Conservation (phyloP, 495 filamentous ascomycete genomes). For the Poronia punctata region DNA sequence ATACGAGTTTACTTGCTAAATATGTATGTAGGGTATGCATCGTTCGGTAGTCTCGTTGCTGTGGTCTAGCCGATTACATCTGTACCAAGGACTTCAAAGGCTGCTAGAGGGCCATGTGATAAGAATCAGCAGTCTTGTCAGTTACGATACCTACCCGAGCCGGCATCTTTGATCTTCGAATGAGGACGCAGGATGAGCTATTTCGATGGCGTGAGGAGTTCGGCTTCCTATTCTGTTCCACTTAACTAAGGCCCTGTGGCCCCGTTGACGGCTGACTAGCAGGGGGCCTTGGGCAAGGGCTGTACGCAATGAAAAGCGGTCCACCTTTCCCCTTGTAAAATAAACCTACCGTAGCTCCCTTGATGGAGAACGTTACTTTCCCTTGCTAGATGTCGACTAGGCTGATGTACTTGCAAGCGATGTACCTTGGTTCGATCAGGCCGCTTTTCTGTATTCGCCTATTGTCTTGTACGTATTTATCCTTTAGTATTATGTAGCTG, state of each 20-base stretch:
- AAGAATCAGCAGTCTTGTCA: conserved; percentile 11
- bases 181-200: conserved; percentile 23
- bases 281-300: conserved; percentile 23
- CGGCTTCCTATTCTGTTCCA: conserved; percentile 17
- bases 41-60: too few relatives aligned
- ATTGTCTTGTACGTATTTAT: too few relatives aligned
- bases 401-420: too few relatives aligned
- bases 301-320: conserved; percentile 15
- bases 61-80: too few relatives aligned
- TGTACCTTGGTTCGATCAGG: too few relatives aligned
- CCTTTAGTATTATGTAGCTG: too few relatives aligned
- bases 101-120: conserved; percentile 10
- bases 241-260: conserved; percentile 18
- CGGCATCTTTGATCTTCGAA: conserved; percentile 11
- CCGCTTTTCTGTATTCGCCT: too few relatives aligned
- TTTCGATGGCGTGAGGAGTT: conserved; percentile 18
- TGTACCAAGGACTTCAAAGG: too few relatives aligned
- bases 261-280: conserved; percentile 25
- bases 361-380: too few relatives aligned
- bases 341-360: conserved; percentile 24
- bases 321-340: conserved; percentile 20
- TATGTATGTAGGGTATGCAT: too few relatives aligned
- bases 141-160: conserved; percentile 1
- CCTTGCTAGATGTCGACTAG: too few relatives aligned
- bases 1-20: too few relatives aligned